A percentile compares a stretch with the other conserved stretches of the same genome.
phyloP scores from a whole-genome alignment of 768 basidiomycete genomes.

The Coprinopsis strossmayeri region DNA sequence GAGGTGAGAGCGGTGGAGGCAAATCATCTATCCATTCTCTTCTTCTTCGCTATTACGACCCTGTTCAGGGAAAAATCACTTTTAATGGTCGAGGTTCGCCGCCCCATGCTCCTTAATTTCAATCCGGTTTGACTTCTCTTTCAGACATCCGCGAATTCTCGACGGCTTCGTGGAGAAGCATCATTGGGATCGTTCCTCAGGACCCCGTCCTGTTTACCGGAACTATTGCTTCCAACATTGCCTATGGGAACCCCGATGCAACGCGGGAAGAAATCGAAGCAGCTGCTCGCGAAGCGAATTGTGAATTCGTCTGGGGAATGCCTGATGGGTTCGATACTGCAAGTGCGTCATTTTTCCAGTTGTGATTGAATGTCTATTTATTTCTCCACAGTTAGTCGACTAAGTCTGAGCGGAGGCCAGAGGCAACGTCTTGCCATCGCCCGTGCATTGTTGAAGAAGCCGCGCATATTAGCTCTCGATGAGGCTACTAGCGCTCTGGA shows the following conservation, averaged over 20 bases:
- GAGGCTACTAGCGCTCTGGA: slow-evolving; percentile 89
- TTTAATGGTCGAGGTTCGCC: slow-evolving; percentile 77
- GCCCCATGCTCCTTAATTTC: neutral
- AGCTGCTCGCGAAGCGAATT: slow-evolving; percentile 88
- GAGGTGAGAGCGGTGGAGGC: slow-evolving; percentile 89
- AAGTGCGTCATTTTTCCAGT: slow-evolving; percentile 42
- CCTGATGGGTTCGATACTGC: slow-evolving; percentile 91
- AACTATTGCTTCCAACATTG: slow-evolving; percentile 90
- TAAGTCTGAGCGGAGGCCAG: slow-evolving; percentile 74
- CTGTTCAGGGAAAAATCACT: slow-evolving; percentile 72
- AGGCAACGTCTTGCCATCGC: slow-evolving; percentile 79
- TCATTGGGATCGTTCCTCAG: slow-evolving; percentile 94
- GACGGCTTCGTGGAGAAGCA: slow-evolving; percentile 77
- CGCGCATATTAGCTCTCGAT: slow-evolving; percentile 81
- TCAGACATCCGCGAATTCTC: slow-evolving; percentile 85
- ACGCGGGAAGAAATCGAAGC: slow-evolving; percentile 81
- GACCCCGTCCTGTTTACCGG: slow-evolving; percentile 71
- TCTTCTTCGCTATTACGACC: slow-evolving; percentile 85
- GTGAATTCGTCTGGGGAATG: slow-evolving; percentile 93
- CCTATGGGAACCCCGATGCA: slow-evolving; percentile 72
- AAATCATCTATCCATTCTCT: slow-evolving; percentile 91
- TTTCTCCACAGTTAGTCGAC: slow-evolving; percentile 46
- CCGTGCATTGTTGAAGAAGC: slow-evolving; percentile 83
- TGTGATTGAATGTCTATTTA: neutral
- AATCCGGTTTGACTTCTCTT: neutral